Base-by-base conservation (phyloP, 148 eudicot genomes). In the Cornus kousa region DNA sequence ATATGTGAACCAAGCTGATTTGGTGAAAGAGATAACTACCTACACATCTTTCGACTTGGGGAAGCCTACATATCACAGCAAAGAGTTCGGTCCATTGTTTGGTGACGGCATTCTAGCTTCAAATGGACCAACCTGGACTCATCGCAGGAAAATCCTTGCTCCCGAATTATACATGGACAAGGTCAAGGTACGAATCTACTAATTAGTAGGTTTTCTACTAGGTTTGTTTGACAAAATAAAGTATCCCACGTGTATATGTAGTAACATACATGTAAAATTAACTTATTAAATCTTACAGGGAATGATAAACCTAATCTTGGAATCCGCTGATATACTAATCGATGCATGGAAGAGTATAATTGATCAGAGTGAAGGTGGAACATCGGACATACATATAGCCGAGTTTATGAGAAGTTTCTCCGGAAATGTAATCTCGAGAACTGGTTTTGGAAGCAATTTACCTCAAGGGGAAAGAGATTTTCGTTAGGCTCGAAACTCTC, bases 371-470 rank as follows among this genome's bases (percentile, higher is more conserved):
- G 72, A 68, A 2, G 72, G 72, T 67, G 79, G 79, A 10, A 9
- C 64, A 5, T 62, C 79, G 4, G 64, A 66, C 28, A 43, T 76
- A 5, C 14, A 43, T 8, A 6, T 76, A 11, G 62, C 48, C 64
- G 71, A 67, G 72, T 59, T 43, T 28, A 24, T 76, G 46, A 59
- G 67, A 9, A 71, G 67, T 20, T 67, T 43, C 43, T 76, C 79
- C 1, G 79, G 79, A 9, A 72, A 76, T n/a, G 64, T 76, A 2
- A 76, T 76, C 1, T 43, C 79, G 9, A 76, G 32, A 66, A 72
- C 79, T 46, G 67, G 79, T 67, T 76, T 76, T 20, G 79, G 79
- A 13, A 76, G 79, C 79, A 76, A 48, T 31, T 31, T 76, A 67
- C 16, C 2, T 71, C 3, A 67, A 76, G 5, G 79, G 79, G 2